Evolutionary conservation across 805 yeast species (phyloP).

Genomic region (Henningerozyma blattae): DNA sequence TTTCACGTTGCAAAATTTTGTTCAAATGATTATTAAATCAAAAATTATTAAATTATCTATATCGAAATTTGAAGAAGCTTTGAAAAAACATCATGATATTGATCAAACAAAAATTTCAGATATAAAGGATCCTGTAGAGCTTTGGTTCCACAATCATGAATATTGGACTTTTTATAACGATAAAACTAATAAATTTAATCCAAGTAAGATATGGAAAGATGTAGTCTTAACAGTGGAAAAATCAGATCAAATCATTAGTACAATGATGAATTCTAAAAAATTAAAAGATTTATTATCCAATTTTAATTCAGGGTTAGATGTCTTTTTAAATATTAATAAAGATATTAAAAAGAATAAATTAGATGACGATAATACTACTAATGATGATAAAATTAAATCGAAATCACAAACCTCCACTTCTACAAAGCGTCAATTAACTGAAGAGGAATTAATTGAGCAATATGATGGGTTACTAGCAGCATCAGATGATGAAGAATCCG

Average conservation of each 20-base stretch:
- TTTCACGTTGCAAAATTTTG: constrained; percentile 11
- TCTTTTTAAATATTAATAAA: constrained; percentile 23
- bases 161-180: constrained; percentile 19
- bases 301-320: constrained; percentile 29
- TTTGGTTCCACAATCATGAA: constrained; percentile 16
- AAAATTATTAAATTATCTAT: constrained; percentile 16
- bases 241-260: constrained; percentile 26
- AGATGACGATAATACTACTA: constrained; percentile 5
- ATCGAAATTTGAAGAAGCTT: constrained; percentile 9
- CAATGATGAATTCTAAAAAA: constrained; percentile 32
- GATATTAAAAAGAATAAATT: constrained; percentile 9
- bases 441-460: constrained; percentile 14
- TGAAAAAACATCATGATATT: constrained; percentile 2
- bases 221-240: constrained; percentile 14
- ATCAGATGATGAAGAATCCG: constrained; percentile 32
- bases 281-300: constrained; percentile 34
- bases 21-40: constrained; percentile 13
- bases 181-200: constrained; percentile 28
- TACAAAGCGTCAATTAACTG: too few relatives aligned
- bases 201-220: constrained; percentile 33
- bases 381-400: constrained; percentile 4
- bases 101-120: constrained; percentile 4
- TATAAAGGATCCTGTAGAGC: not conserved
- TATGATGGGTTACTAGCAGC: constrained; percentile 29
- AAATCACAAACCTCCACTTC: not conserved